Percentiles rank a stretch among this genome's conserved stretches.
Conservation (phyloP, 176 grass and related monocot genomes). For the Lolium multiflorum region DNA sequence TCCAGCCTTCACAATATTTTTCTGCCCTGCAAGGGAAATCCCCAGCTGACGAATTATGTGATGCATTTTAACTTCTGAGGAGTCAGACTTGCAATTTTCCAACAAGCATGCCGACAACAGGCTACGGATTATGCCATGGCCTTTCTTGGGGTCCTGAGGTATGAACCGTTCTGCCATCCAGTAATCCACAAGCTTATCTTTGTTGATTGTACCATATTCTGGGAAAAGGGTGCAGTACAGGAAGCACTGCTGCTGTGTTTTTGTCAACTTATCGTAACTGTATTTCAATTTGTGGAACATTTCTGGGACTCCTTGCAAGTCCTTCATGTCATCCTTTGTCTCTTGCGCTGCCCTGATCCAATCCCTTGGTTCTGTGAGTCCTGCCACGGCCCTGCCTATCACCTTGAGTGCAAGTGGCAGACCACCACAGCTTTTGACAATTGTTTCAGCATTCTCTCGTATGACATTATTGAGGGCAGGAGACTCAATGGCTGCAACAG, state of each 20-base stretch:
- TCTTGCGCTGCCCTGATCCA: slow-evolving; percentile 44
- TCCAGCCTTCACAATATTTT: slow-evolving; percentile 51
- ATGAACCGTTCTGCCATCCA: slow-evolving; percentile 64
- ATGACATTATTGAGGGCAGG: slow-evolving; percentile 29
- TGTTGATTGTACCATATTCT: slow-evolving; percentile 55
- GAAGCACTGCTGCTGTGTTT: slow-evolving; percentile 46
- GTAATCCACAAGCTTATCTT: slow-evolving; percentile 60
- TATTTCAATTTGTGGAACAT: slow-evolving; percentile 57
- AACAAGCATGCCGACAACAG: slow-evolving; percentile 53
- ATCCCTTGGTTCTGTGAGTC: slow-evolving; percentile 35
- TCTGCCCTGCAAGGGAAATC: slow-evolving; percentile 1
- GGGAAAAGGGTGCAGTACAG: slow-evolving; percentile 69
- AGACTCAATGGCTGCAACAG: slow-evolving; percentile 6
- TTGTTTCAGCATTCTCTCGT: slow-evolving; percentile 27
- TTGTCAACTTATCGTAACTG: slow-evolving; percentile 54
- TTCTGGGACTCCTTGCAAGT: slow-evolving; percentile 41
- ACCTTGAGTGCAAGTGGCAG: slow-evolving; percentile 63
- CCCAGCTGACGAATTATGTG: slow-evolving; percentile 57
- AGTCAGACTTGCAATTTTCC: slow-evolving; percentile 42
- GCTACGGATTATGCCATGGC: slow-evolving; percentile 41
- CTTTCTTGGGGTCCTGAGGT: slow-evolving; percentile 34
- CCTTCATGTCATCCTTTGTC: slow-evolving; percentile 15
- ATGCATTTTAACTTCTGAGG: slow-evolving; percentile 60
- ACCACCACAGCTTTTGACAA: slow-evolving; percentile 54
- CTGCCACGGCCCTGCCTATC: slow-evolving; percentile 49